Evolutionary conservation across 2,329 filamentous ascomycete species (phyloP), one percentile per base, ranked within the genome.

Genomic region (Bipolaris gigantea): DNA sequence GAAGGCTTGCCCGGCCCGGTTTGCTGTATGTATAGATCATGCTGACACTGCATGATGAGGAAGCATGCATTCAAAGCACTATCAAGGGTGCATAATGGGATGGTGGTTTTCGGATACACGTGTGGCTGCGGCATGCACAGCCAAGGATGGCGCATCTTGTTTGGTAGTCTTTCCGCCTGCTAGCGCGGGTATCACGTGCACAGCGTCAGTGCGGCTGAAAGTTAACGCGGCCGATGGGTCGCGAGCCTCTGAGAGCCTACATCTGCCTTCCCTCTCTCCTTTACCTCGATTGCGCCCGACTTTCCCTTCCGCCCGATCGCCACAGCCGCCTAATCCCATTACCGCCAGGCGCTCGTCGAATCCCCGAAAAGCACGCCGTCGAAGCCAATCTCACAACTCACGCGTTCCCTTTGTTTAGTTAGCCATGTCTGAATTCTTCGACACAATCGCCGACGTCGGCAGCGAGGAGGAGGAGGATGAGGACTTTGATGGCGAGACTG

Each of bases 381-480:
- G 38, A 38, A 46, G 43, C 32, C 56, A 57, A 45, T 45, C 59
- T 48, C 61, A 30, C 39, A 49, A 56, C 56, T 60, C 53, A 60
- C 59, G 65, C 56, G 53, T 63, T 62, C 59, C 61, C 66, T 69
- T 68, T 71, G 63, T 67, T 59, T 56, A 47, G 27, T 48, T 43
- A 53, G 66, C 55, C 57, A 75, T 73, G 70, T 56, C 68, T 41
- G 63, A 92, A 72, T 80, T 97, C 71, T 87, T 99, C 69, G 87
- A 93, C 65, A 87, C 86, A 61, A 88, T 92, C 78, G 94, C 93
- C 64, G 87, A 95, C 75, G 80, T 97, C 56, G 92, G 92, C 71
- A 87, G 87, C 62, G 64, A 67, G 55, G 64, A 67, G 50, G 73
- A 75, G 48, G 73, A 75, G 32, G 73, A 75, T 50, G 73, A 73